phyloP scores from a whole-genome alignment of 2,329 filamentous ascomycete species.

The Colletotrichum karsti region DNA sequence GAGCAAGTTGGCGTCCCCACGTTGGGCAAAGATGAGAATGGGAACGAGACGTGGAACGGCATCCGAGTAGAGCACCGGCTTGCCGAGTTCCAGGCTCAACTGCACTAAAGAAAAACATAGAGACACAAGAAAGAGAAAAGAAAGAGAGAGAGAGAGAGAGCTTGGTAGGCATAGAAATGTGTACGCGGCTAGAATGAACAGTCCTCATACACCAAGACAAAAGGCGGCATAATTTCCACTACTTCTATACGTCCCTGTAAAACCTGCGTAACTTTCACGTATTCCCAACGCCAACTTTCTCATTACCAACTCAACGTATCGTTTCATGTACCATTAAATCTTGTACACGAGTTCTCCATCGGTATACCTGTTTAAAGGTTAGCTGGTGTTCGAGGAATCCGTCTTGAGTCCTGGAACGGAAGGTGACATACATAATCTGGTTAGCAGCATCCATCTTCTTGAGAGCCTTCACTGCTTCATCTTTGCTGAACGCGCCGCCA shows the following conservation, averaged over 20 bases:
- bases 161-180: not conserved
- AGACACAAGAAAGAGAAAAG: no score
- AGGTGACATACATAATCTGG: slow-evolving; percentile 83
- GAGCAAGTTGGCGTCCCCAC: slow-evolving; percentile 89
- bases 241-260: not conserved
- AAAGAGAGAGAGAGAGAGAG: no score
- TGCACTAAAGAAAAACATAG: slow-evolving; percentile 32
- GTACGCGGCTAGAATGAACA: not conserved
- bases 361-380: slow-evolving; percentile 54
- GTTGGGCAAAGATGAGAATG: slow-evolving; percentile 53
- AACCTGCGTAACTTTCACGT: not conserved
- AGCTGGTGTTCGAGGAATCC: not conserved
- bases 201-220: not conserved
- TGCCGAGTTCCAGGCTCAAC: slow-evolving; percentile 55
- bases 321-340: slow-evolving; percentile 53
- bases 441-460: slow-evolving; percentile 83
- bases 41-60: slow-evolving; percentile 70
- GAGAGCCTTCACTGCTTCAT: slow-evolving; percentile 81
- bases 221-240: not conserved
- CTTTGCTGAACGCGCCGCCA: slow-evolving; percentile 70
- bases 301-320: not conserved
- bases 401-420: no score
- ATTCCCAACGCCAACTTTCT: not conserved
- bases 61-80: slow-evolving; percentile 61
- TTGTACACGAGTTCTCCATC: slow-evolving; percentile 75